Conservation (phyloP, 2,329 filamentous ascomycete genomes). For the Ophiosphaerella korrae region DNA sequence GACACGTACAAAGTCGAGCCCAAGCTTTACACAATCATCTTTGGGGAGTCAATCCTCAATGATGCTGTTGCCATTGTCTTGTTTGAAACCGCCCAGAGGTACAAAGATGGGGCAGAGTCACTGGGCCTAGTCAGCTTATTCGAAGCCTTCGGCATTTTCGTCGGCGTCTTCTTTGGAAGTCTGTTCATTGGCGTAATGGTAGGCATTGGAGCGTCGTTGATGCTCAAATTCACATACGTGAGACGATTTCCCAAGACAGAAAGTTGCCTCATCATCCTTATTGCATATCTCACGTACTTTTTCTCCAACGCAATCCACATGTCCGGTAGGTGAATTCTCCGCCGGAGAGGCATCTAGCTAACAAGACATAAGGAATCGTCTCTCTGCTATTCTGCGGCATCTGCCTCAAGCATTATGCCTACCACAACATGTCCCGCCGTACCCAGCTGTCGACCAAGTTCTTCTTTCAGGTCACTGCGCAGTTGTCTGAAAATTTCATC, state of each 20-base stretch:
- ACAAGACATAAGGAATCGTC: slow-evolving; percentile 75
- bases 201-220: slow-evolving; percentile 83
- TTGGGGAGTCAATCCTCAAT: slow-evolving; percentile 97
- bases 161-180: slow-evolving; percentile 94
- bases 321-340: slow-evolving; percentile 71
- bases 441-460: slow-evolving; percentile 98
- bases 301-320: slow-evolving; percentile 95
- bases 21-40: slow-evolving; percentile 97
- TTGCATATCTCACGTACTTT: slow-evolving; percentile 96
- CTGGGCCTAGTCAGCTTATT: slow-evolving; percentile 83
- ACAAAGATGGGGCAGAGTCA: slow-evolving; percentile 72
- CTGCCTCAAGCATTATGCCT: slow-evolving; percentile 97
- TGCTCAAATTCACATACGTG: slow-evolving; percentile 93
- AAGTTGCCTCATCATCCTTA: slow-evolving; percentile 89
- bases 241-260: slow-evolving; percentile 94
- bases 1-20: slow-evolving; percentile 99
- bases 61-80: slow-evolving; percentile 98
- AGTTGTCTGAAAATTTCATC: slow-evolving; percentile 98
- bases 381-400: slow-evolving; percentile 97
- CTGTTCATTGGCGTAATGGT: slow-evolving; percentile 86
- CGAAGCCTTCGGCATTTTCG: slow-evolving; percentile 90
- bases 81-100: slow-evolving; percentile 95
- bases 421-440: slow-evolving; percentile 99
- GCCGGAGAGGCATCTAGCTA: slow-evolving; percentile 3
- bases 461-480: slow-evolving; percentile 90